Evolutionary conservation across 306 rosid species (phyloP), one percentile per base, ranked within the genome.

Genomic region (Lupinus albus): DNA sequence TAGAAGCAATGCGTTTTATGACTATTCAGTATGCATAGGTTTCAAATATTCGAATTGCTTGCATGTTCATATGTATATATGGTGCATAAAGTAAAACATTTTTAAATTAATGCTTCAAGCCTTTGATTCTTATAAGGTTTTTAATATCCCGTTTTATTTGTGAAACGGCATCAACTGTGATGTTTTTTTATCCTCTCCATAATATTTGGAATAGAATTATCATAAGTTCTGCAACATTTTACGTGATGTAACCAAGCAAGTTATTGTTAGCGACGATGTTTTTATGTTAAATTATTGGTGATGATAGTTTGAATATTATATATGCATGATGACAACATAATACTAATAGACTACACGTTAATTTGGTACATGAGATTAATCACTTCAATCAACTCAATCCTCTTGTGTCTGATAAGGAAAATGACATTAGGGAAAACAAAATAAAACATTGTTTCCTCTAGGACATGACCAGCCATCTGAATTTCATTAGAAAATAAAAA

Each of bases 211-310:
- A 68, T 56, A 46, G 8, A 15, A 35, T 46, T 38, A 38, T 64
- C 53, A 20, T 12, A 57, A 71, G 54, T 11, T 9, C 42, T 52
- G 36, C 30, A 46, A 45, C 11, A 52, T 57, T 45, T 7, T 44
- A 13, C 54, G 62, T 41, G 7, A 59, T 36, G 41, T 39, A 47
- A 59, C 28, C 16, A 71, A 64, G 47, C 45, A 41, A 61, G 33
- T 64, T 56, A 65, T 68, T 57, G 51, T 80, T 68, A 25, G 54
- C 3, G 13, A 77, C 71, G 72, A 57, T 69, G 53, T 68, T 67
- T 64, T 47, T 14, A 18, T 30, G 36, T 51, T 49, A 57, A 68
- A 81, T 81, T 81, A 81, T 81, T 73, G 76, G 42, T 51, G 68
- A 21, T 55, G 61, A 68, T 58, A 45, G 59, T 61, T 8, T 48